Evolutionary conservation across 1,139 yeast species (phyloP), one percentile per base, ranked within the genome.

Genomic region (Hansenula anomala): DNA sequence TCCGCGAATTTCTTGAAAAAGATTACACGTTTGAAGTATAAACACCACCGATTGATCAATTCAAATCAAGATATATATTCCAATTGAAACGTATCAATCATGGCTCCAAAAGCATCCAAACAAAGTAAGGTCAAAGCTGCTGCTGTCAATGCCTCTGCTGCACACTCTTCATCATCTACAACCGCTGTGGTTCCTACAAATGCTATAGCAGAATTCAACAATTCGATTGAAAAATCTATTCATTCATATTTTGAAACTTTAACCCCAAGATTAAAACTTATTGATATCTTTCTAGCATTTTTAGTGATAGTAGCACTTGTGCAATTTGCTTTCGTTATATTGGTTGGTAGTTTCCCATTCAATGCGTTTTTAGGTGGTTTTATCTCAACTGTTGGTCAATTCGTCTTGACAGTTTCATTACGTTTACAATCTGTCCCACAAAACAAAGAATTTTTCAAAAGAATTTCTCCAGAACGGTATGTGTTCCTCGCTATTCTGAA

Each of bases 351-450:
- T 53, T 94, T 83, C 71, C 99, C 99, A 17, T 92, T 94, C 73
- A 92, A 92, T 64, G 97, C 97, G 25, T 92, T 92, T 58, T 71
- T 92, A 44, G 94, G 96, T 22, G 98, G 98, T 1, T 92, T 92
- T 58, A 77, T 85, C 43, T 71, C 89, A 29, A 87, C 97, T 43
- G 97, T 92, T 41, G 97, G 96, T 14, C 98, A 94, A 62, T 92
- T 94, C 59, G 97, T 92, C 28, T 73, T 92, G 47, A 76, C 95
- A 14, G 84, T 83, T 37, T 74, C 83, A 46, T 71, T 92, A 55
- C 73, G 98, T 54, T 72, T 90, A 56, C 97, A 90, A 59, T 69
- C 73, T 28, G 65, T 69, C 30, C 57, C 62, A 10, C 60, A 57
- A 20, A 73, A 70, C 46, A 50, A 54, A 28, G 50, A 56, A 14